These are phyloP conservation scores for Aspergillus cristatus DNA, from an alignment of 495 filamentous ascomycete genomes.

Conservation along the genomic window DNA sequence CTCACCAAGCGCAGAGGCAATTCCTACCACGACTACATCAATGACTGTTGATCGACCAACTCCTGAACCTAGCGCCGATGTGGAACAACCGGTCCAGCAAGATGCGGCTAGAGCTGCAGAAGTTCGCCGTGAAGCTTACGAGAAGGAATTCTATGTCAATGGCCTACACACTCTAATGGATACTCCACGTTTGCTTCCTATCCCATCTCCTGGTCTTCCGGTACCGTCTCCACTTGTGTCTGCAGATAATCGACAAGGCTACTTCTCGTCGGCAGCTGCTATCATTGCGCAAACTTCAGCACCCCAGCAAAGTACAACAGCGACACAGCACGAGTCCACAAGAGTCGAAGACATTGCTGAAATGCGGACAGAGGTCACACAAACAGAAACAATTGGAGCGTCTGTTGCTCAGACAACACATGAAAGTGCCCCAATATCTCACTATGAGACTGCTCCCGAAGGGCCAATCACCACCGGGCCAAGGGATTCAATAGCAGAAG, in stretches of 20 bases:
- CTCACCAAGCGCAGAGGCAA: too few species aligned
- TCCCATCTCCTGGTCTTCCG: conserved; percentile 37
- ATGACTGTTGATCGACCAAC: neutral
- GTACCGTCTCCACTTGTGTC: conserved; percentile 37
- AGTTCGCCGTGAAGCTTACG: neutral
- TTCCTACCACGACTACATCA: too few species aligned
- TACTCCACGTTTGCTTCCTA: conserved; percentile 36
- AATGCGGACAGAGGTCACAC: too few species aligned
- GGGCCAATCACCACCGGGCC: too few species aligned
- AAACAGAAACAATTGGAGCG: too few species aligned
- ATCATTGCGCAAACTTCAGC: conserved; percentile 6
- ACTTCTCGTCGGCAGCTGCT: conserved; percentile 19
- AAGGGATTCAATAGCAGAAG: too few species aligned
- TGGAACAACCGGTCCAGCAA: conserved; percentile 3
- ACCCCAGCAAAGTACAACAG: conserved; percentile 8
- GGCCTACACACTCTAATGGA: conserved; percentile 20
- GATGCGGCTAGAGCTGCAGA: neutral
- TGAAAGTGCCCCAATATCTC: too few species aligned
- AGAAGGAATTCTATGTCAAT: conserved; percentile 10
- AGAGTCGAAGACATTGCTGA: too few species aligned
- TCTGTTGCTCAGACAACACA: too few species aligned
- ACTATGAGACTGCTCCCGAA: too few species aligned
- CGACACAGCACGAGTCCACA: neutral
- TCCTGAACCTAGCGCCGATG: conserved; percentile 8
- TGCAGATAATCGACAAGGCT: conserved; percentile 15